phyloP scores from a whole-genome alignment of 345 rosid genomes.

The Salix udensis region DNA sequence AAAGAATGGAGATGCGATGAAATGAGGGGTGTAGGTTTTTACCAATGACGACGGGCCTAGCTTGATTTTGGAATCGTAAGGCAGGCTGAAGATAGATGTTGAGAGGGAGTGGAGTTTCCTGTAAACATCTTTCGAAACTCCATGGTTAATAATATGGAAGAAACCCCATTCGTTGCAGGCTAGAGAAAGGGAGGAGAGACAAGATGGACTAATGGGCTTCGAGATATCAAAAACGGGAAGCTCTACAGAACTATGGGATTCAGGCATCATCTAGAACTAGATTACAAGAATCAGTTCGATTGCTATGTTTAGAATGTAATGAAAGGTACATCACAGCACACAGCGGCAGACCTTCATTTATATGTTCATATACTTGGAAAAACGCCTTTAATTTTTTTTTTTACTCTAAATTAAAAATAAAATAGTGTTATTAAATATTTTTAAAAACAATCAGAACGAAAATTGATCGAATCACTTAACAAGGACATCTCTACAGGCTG shows the following conservation, averaged over 20 bases:
- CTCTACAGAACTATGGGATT: constrained; percentile 11
- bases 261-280: constrained; percentile 6
- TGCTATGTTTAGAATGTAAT: neutral
- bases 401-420: too few relatives aligned
- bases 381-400: too few relatives aligned
- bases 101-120: constrained; percentile 21
- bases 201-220: constrained; percentile 22
- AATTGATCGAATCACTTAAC: neutral
- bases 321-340: neutral
- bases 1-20: constrained; percentile 47
- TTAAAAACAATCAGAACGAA: too few relatives aligned
- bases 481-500: constrained; percentile 17
- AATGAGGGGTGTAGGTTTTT: constrained; percentile 34
- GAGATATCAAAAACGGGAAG: constrained; percentile 38
- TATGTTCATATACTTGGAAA: neutral
- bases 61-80: constrained; percentile 27
- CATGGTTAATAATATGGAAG: constrained; percentile 39
- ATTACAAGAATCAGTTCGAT: neutral
- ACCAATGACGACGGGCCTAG: constrained; percentile 33
- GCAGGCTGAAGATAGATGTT: constrained; percentile 25
- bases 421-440: too few relatives aligned
- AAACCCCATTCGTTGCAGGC: constrained; percentile 46
- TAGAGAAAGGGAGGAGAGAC: constrained; percentile 19
- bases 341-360: neutral
- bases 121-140: constrained; percentile 32